A percentile compares a stretch with the other conserved stretches of the same genome.
Conservation (phyloP, 1,284 basidiomycete species). For the Ceratobasidium sp. region DNA sequence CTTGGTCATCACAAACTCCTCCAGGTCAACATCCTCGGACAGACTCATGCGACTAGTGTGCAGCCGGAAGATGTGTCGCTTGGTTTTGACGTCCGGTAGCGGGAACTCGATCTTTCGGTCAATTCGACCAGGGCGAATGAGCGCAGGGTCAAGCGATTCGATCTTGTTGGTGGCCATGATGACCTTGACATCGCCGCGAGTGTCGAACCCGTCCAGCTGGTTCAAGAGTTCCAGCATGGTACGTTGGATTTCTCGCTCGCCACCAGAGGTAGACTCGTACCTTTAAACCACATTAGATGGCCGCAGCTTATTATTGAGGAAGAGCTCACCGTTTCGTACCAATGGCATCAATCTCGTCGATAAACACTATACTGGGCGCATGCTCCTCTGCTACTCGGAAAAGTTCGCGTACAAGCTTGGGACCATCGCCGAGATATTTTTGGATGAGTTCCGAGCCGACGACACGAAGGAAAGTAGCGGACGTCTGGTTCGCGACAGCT, state of each 20-base stretch:
- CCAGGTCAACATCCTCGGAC: slow-evolving; percentile 90
- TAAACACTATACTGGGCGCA: slow-evolving; percentile 98
- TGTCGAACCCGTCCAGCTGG: slow-evolving; percentile 98
- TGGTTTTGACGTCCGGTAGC: slow-evolving; percentile 94
- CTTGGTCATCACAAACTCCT: slow-evolving; percentile 96
- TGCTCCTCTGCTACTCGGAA: slow-evolving; percentile 98
- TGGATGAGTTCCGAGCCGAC: slow-evolving; percentile 99
- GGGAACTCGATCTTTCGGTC: slow-evolving; percentile 99
- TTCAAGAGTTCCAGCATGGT: slow-evolving; percentile 99
- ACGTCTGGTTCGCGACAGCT: slow-evolving; percentile 98
- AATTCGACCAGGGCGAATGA: slow-evolving; percentile 97
- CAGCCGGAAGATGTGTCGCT: slow-evolving; percentile 97
- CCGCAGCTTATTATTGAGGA: background rate
- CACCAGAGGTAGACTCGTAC: slow-evolving; percentile 96
- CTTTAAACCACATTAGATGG: slow-evolving; percentile 57
- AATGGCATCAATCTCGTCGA: slow-evolving; percentile 98
- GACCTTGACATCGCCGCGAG: slow-evolving; percentile 98
- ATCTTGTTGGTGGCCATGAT: slow-evolving; percentile 96
- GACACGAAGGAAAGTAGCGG: slow-evolving; percentile 96
- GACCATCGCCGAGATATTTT: slow-evolving; percentile 99
- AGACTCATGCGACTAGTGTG: slow-evolving; percentile 98
- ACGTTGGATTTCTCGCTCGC: slow-evolving; percentile 98
- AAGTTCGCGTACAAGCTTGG: slow-evolving; percentile 96
- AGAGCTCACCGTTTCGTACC: slow-evolving; percentile 90
- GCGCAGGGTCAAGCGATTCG: slow-evolving; percentile 83